A percentile compares a stretch with the other conserved stretches of the same genome.
phyloP scores from a whole-genome alignment of 2,329 filamentous ascomycete genomes.

The Hypoxylon sp. region DNA sequence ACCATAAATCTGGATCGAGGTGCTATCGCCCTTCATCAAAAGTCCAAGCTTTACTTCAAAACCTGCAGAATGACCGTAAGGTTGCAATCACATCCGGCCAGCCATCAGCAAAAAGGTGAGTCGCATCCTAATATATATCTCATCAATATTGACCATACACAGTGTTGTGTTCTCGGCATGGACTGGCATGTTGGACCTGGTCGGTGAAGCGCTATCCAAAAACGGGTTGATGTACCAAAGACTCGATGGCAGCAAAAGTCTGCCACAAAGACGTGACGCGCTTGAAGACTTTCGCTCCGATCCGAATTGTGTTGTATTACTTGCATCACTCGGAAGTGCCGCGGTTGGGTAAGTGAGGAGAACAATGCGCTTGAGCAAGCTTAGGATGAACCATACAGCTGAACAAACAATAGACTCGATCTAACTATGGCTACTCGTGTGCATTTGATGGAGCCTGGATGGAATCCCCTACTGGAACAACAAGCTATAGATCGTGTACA shows the following conservation, averaged over 20 bases:
- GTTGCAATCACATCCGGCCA: constrained; percentile 2
- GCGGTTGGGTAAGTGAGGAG: constrained; percentile 31
- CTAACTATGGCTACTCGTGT: constrained; percentile 33
- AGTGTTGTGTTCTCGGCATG: constrained; percentile 33
- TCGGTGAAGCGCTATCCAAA: constrained; percentile 24
- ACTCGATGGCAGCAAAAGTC: constrained; percentile 29
- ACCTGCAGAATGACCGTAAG: constrained; percentile 19
- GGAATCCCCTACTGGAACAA: constrained; percentile 37
- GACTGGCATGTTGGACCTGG: constrained; percentile 36
- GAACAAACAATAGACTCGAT: constrained; percentile 21
- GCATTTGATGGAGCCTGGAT: constrained; percentile 37
- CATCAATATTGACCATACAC: neutral
- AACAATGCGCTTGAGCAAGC: neutral
- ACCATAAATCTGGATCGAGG: neutral
- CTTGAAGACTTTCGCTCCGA: constrained; percentile 29
- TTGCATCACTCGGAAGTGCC: constrained; percentile 36
- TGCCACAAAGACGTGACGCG: constrained; percentile 18
- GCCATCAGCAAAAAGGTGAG: constrained; percentile 28
- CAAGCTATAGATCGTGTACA: constrained; percentile 37
- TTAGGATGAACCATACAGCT: neutral
- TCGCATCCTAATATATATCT: neutral
- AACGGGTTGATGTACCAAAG: constrained; percentile 30
- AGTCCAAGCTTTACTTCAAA: constrained; percentile 29
- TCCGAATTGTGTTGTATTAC: constrained; percentile 22
- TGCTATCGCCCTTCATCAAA: constrained; percentile 31